Evolutionary conservation across 2,329 filamentous ascomycete genomes (phyloP).

Genomic region (Dichotomopilus funicola): DNA sequence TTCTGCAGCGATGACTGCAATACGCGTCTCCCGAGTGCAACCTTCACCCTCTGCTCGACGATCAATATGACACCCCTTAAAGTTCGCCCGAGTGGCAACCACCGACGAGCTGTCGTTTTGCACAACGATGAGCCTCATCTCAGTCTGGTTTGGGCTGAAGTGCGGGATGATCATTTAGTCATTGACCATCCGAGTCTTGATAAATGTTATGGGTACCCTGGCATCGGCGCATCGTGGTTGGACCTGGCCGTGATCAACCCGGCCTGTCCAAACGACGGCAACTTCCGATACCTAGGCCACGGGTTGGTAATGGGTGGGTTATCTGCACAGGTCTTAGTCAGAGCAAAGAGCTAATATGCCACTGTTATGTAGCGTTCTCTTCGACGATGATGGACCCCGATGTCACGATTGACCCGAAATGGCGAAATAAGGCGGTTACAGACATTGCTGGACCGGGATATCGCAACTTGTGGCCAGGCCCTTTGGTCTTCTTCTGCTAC

Average conservation of each 20-base stretch:
- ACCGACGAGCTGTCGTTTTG: slow-evolving; percentile 1
- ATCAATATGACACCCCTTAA: background rate
- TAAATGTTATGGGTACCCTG: background rate
- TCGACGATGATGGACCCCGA: background rate
- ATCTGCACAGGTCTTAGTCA: too few species aligned
- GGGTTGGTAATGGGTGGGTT: slow-evolving; percentile 5
- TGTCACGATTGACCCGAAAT: background rate
- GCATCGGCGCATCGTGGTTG: background rate
- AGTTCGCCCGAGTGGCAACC: slow-evolving; percentile 2
- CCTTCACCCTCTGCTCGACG: background rate
- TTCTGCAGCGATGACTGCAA: background rate
- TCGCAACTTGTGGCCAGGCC: background rate
- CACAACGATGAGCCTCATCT: background rate
- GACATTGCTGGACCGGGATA: background rate
- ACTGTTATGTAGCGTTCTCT: background rate
- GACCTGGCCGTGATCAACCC: slow-evolving; percentile 6
- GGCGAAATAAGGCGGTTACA: background rate
- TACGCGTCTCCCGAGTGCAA: too few species aligned
- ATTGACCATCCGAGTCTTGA: slow-evolving; percentile 1
- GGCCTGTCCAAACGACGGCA: background rate
- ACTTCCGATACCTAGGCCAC: slow-evolving; percentile 2
- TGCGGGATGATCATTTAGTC: slow-evolving; percentile 3
- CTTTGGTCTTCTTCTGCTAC: slow-evolving; percentile 5
- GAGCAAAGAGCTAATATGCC: background rate
- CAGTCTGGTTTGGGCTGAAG: slow-evolving; percentile 1